Evolutionary conservation across 176 grass and related monocot genomes (phyloP).

Genomic region (Lolium rigidum): DNA sequence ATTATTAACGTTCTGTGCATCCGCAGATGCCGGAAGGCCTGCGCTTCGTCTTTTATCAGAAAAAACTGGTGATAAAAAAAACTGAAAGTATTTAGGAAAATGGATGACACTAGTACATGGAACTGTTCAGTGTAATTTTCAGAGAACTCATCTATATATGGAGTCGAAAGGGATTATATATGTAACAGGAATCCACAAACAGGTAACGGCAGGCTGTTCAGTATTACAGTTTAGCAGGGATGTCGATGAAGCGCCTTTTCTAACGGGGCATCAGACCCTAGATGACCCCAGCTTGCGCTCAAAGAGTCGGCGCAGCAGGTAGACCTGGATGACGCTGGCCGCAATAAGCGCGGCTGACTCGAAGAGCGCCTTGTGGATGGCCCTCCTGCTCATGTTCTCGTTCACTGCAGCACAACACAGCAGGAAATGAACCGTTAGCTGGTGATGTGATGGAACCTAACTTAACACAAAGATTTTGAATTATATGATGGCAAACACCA

Average conservation of each 20-base stretch:
- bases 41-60: background rate
- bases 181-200: slow-evolving; percentile 12
- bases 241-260: background rate
- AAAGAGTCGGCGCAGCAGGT: slow-evolving; percentile 87
- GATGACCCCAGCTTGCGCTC: slow-evolving; percentile 85
- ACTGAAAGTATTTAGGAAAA: background rate
- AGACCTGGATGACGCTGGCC: slow-evolving; percentile 84
- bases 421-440: background rate
- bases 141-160: background rate
- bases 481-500: background rate
- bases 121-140: background rate
- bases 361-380: slow-evolving; percentile 82
- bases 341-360: slow-evolving; percentile 73
- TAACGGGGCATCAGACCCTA: slow-evolving; percentile 58
- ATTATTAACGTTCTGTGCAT: background rate
- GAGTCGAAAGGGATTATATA: slow-evolving; percentile 15
- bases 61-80: background rate
- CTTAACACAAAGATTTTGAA: background rate
- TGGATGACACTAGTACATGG: background rate
- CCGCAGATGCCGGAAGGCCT: background rate
- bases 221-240: background rate
- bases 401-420: slow-evolving; percentile 58
- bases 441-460: background rate
- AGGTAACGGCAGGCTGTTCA: slow-evolving; percentile 10
- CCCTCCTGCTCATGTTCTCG: slow-evolving; percentile 87